Evolutionary conservation across 176 grass and related monocot genomes (phyloP), one percentile per base, ranked within the genome.

Genomic region (Avena atlantica): DNA sequence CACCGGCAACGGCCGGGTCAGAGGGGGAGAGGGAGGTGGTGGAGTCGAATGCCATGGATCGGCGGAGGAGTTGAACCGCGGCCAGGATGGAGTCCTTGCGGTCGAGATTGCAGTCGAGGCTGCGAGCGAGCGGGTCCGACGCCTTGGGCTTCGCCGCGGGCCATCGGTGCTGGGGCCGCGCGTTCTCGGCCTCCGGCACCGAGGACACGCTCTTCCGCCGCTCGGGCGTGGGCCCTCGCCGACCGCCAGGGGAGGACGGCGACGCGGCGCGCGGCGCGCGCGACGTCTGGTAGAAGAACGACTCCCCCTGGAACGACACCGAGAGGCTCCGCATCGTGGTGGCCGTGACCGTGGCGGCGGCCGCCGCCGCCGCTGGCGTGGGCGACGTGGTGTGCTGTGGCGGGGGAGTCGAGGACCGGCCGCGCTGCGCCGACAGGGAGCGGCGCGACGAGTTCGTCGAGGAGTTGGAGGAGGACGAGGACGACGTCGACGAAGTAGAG

Each of bases 241-340:
- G 89, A 1, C 83, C 67, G 52, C 67, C 88, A 0, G 88, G 86
- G 14, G 93, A 76, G 29, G 85, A 73, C 73, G 88, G 79, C 47
- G 81, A 81, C 73, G 93, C 81, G n/a, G 86, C 61, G 13, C 88
- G 81, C 73, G 89, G 91, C 31, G 92, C 91, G 29, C 89, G 90
- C 64, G 84, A 89, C 60, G 94, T 94, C 83, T 94, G 89, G 87
- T 94, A 96, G 89, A 94, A 99, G 83, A 99, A 99, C 21, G 97
- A 96, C 74, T 89, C 97, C 52, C 97, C 97, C 84, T 99, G 97
- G 79, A 99, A 99, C 21, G 97, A 99, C 78, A 99, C 94, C 13
- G 94, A 96, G 15, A 99, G 89, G 85, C 97, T 99, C 84, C 94
- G 87, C 58, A 93, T 96, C 76, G 90, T 96, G 87, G 92, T 96